Base-by-base conservation (phyloP, 148 eudicot species). In the Suaeda aralocaspica region DNA sequence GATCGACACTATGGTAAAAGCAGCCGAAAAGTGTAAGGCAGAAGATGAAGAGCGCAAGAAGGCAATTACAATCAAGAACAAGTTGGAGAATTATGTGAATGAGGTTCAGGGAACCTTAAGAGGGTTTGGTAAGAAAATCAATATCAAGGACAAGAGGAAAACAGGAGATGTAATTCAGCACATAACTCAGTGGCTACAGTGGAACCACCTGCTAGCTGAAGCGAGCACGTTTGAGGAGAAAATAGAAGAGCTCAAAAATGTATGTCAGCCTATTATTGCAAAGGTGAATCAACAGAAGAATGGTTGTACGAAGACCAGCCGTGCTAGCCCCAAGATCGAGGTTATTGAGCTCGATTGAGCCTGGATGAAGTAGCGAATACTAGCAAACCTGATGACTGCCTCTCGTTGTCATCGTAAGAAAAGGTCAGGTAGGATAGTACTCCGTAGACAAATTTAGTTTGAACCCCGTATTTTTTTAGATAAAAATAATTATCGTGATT, bases 11-110 rank as follows among this genome's bases (percentile, higher is more conserved):
- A 59, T 59, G 62, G 62, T 30, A 31, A 16, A 59, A 31, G 39
- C n/a, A 30, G 62, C 62, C 11, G 14, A 29, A 30, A 59, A 30
- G 39, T 59, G 30, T 39, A 30, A 59, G 62, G 62, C 62, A 6
- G 62, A 59, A 21, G 62, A 59, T 59, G 62, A 59, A 39, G 62
- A 29, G 39, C 39, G 41, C n/a, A 30, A 59, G 62, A 59, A 29
- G 11, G 62, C 62, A 30, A 21, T 30, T 39, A 59, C 15, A 59
- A 9, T 30, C 16, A 59, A 59, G 11, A 59, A 30, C 9, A 59
- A 29, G 41, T 30, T 59, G 62, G 62, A 59, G 41, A 59, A 16
- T 59, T 59, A 59, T 18, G 21, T 59, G 11, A 29, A 59, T 9
- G 62, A 59, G 39, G 39, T 59, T 1, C 29, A 30, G 36, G 62